Percentiles rank a stretch among this genome's conserved stretches.
These are phyloP conservation scores for Plectosphaerella sp. DNA, from an alignment of 2,329 filamentous ascomycete genomes.

Conservation along the genomic window DNA sequence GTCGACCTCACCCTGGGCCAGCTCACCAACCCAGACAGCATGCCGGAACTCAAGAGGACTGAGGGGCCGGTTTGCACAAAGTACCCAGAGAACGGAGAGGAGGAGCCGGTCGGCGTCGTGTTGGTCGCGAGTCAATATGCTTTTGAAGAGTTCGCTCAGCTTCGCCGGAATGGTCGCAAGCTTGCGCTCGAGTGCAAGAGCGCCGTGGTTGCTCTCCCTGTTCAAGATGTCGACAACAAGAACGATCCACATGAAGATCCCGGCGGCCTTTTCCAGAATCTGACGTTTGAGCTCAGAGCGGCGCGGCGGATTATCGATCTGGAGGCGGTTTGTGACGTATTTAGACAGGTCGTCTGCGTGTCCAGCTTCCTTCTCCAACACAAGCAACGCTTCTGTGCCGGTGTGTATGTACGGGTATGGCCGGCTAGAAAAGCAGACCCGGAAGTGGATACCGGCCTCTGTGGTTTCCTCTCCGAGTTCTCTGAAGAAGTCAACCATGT, in stretches of 20 bases:
- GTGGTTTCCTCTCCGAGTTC: neutral
- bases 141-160: constrained; percentile 43
- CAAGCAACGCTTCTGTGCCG: constrained; percentile 9
- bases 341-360: constrained; percentile 17
- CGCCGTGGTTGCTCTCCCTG: constrained; percentile 21
- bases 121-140: constrained; percentile 44
- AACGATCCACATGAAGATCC: constrained; percentile 40
- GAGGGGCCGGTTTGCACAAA: constrained; percentile 42
- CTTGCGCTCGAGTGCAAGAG: constrained; percentile 14
- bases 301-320: constrained; percentile 6
- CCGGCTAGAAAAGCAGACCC: constrained; percentile 5
- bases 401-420: constrained; percentile 7
- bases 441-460: rapidly evolving
- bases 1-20: too few relatives aligned
- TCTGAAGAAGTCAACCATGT: constrained; percentile 1
- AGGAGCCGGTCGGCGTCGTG: constrained; percentile 33
- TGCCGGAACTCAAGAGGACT: constrained; percentile 38
- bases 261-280: constrained; percentile 29
- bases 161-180: constrained; percentile 29
- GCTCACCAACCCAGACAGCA: constrained; percentile 22
- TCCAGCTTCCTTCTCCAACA: constrained; percentile 17
- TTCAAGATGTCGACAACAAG: constrained; percentile 34
- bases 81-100: constrained; percentile 47
- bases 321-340: constrained; percentile 12
- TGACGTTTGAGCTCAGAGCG: neutral